These are phyloP conservation scores for Amylostereum chailletii DNA, from an alignment of 1,284 basidiomycete genomes.

Conservation along the genomic window DNA sequence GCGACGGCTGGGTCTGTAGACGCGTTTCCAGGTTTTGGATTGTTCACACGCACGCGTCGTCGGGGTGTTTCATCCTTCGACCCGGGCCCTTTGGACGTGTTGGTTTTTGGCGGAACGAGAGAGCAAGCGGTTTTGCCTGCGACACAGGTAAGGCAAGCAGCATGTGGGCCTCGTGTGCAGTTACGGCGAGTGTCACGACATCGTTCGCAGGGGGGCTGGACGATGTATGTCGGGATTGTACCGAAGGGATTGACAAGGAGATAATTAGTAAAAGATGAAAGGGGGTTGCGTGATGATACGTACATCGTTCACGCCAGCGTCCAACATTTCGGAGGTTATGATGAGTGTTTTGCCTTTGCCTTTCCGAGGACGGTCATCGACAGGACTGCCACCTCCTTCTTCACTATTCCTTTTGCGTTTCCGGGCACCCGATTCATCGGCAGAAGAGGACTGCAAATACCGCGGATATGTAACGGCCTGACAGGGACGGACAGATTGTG, in stretches of 20 bases:
- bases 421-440: no score
- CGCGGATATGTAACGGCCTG: no score
- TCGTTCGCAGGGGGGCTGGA: background rate
- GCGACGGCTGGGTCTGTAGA: no score
- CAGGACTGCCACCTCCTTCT: background rate
- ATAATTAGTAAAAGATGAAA: no score
- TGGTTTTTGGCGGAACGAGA: background rate
- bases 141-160: background rate
- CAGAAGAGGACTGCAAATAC: no score
- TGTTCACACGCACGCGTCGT: no score
- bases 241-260: no score
- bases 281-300: background rate
- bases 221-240: no score
- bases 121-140: background rate
- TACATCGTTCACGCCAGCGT: background rate
- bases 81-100: background rate
- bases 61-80: no score
- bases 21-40: no score
- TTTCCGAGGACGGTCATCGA: background rate
- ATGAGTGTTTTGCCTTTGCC: background rate
- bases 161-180: background rate
- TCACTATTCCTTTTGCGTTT: no score
- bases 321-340: background rate
- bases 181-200: background rate
- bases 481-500: no score